Percentiles rank a stretch among this genome's conserved stretches.
phyloP scores from a whole-genome alignment of 345 rosid genomes.

The Populus euphratica region DNA sequence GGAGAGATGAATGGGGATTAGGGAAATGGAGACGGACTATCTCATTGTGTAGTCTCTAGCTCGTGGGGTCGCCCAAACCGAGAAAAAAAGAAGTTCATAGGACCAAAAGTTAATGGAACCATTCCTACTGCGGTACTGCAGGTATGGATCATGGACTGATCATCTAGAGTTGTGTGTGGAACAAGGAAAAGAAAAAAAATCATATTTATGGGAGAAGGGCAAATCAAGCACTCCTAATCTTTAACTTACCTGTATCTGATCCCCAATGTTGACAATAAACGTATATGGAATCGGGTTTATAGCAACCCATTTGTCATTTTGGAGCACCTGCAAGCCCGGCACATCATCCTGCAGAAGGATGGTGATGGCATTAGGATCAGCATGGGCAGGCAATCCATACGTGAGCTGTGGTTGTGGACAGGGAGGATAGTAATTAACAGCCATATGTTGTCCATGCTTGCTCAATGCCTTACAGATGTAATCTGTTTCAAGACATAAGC shows the following conservation, averaged over 20 bases:
- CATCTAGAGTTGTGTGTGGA: too few relatives aligned
- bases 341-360: slow-evolving; percentile 75
- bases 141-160: too few relatives aligned
- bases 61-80: too few relatives aligned
- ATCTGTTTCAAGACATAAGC: slow-evolving; percentile 54
- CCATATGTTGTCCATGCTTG: slow-evolving; percentile 76
- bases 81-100: too few relatives aligned
- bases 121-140: too few relatives aligned
- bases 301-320: slow-evolving; percentile 58
- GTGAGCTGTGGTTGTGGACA: slow-evolving; percentile 81
- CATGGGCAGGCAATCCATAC: slow-evolving; percentile 66
- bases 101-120: too few relatives aligned
- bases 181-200: too few relatives aligned
- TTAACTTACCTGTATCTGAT: slow-evolving; percentile 54
- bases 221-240: too few relatives aligned
- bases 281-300: slow-evolving; percentile 60
- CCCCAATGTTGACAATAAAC: slow-evolving; percentile 62
- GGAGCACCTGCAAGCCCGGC: slow-evolving; percentile 61
- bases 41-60: too few relatives aligned
- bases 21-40: too few relatives aligned
- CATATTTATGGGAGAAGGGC: too few relatives aligned
- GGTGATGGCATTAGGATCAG: slow-evolving; percentile 63
- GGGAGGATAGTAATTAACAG: slow-evolving; percentile 72
- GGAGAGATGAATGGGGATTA: too few relatives aligned
- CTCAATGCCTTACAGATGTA: slow-evolving; percentile 34